These are phyloP conservation scores for Alisma plantagoaquatica DNA, from an alignment of 106 monocot genomes.

Conservation along the genomic window DNA sequence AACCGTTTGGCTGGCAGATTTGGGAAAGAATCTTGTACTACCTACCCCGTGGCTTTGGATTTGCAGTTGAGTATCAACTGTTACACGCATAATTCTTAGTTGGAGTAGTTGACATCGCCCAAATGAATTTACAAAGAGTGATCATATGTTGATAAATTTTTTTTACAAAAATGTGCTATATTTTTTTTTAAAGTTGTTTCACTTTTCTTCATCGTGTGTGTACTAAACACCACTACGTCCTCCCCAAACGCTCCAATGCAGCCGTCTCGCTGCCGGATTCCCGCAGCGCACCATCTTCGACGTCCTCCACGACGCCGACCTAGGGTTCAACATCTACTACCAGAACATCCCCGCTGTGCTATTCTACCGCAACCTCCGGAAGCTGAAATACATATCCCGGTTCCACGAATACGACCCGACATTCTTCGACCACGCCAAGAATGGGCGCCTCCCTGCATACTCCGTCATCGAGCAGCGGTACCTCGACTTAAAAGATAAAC, in stretches of 20 bases:
- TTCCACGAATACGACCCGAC: slow-evolving; percentile 32
- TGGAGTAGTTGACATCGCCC: neutral
- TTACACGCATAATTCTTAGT: neutral
- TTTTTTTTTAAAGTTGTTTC: neutral
- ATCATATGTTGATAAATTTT: neutral
- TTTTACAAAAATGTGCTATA: too few relatives aligned
- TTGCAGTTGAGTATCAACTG: too few relatives aligned
- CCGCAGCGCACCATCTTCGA: slow-evolving; percentile 85
- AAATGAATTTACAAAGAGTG: neutral
- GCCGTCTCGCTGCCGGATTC: slow-evolving; percentile 33
- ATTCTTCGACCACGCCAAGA: slow-evolving; percentile 37
- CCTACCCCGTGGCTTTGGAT: too few relatives aligned
- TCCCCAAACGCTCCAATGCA: slow-evolving; percentile 1
- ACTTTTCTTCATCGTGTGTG: too few relatives aligned
- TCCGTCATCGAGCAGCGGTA: slow-evolving; percentile 77
- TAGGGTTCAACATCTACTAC: slow-evolving; percentile 58
- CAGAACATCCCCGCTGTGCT: slow-evolving; percentile 68
- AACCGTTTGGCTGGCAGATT: too few relatives aligned
- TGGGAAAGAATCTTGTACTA: too few relatives aligned
- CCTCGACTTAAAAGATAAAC: slow-evolving; percentile 41
- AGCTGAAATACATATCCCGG: slow-evolving; percentile 50
- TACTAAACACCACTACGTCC: neutral
- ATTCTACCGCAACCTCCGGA: slow-evolving; percentile 78
- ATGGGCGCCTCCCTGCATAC: slow-evolving; percentile 62
- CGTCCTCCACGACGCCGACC: slow-evolving; percentile 46